Base-by-base conservation (phyloP, 768 basidiomycete species). In the Mycena amicta region DNA sequence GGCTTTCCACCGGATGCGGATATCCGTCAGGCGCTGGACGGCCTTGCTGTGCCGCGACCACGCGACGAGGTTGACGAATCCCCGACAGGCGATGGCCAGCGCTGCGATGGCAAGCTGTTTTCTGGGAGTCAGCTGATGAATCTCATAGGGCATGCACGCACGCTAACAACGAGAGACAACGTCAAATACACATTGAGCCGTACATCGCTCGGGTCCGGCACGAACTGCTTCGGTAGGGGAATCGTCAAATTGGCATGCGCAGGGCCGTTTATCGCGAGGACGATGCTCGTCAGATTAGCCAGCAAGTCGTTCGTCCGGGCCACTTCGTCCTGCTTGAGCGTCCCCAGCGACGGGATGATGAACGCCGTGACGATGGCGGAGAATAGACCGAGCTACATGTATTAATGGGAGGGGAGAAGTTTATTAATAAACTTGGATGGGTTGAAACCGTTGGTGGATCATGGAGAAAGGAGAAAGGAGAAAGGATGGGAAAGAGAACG, bases 311-410 rank as follows among this genome's bases (percentile, higher is more conserved):
- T 63, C 3, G 57, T 63, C 45, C 54, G 37, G 25, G 39, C 52
- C 3, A 37, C 31, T 29, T 62, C 41, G 37, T 62, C 56, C 12
- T 43, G 49, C n/a, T 57, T 49, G 41, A 66, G 53, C 4, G 30
- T 40, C 2, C 29, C 39, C 4, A 64, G 49, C 15, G 65, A 64
- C 16, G 53, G 59, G 3, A 66, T 49, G 20, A 64, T 55, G 39
- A 66, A 66, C 1, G 65, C 62, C 4, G 65, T 66, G 4, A 66
- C 49, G 8, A 66, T 66, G 2, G 60, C 65, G 3, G 65, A 66
- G 29, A 66, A 66, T n/a, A 66, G 40, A 37, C 65, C 65, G 4
- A 66, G 46, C 65, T 66, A 37, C 1, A 29, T 3, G 20, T n/a
- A 16, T 30, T 2, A 43, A 16, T 2, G 25, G 41, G 31, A 26